Percentiles rank a stretch among this genome's conserved stretches.
These are phyloP conservation scores for Nicotiana paniculata DNA, from an alignment of 257 asterid genomes.

Conservation along the genomic window DNA sequence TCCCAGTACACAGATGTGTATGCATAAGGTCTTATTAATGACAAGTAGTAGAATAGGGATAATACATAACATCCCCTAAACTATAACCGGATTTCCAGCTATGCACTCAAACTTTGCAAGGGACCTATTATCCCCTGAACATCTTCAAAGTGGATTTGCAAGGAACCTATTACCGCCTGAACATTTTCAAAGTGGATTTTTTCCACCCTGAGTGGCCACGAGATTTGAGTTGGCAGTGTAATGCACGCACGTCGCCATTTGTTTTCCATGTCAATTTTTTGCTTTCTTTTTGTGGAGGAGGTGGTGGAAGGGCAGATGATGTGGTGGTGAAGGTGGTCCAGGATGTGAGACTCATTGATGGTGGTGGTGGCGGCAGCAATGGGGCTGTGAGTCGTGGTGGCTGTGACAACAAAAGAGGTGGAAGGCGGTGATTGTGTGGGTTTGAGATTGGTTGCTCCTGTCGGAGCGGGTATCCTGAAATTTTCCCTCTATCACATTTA, in stretches of 20 bases:
- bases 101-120: background rate
- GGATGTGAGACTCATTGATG: too few species aligned
- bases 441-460: too few species aligned
- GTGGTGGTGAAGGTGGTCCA: too few species aligned
- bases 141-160: background rate
- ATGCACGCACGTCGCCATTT: background rate
- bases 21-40: background rate
- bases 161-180: background rate
- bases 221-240: constrained; percentile 2
- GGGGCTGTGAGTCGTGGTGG: too few species aligned
- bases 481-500: too few species aligned
- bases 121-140: background rate
- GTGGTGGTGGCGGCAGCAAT: too few species aligned
- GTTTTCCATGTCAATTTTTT: background rate
- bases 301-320: too few species aligned
- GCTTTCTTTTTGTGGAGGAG: too few species aligned
- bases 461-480: too few species aligned
- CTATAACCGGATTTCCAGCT: background rate
- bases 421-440: too few species aligned
- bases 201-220: background rate
- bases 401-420: too few species aligned
- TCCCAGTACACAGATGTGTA: background rate
- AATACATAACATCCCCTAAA: background rate
- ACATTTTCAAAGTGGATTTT: background rate
- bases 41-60: background rate